These are phyloP conservation scores for Zymoseptoria pseudotritici DNA, from an alignment of 2,329 filamentous ascomycete genomes.

Conservation along the genomic window DNA sequence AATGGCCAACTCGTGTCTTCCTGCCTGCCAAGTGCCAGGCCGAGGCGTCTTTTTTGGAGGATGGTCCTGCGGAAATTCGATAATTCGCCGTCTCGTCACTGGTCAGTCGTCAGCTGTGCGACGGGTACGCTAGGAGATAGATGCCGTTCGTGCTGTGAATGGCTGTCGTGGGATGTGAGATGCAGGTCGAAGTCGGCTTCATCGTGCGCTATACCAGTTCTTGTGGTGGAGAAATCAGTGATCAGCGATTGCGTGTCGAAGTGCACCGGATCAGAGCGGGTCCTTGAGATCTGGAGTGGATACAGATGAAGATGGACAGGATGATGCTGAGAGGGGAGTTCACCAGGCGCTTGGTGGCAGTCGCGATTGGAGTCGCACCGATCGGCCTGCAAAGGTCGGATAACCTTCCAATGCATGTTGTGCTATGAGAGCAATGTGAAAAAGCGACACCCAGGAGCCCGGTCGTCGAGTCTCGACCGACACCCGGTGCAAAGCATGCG, in stretches of 20 bases:
- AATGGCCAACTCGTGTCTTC: slow-evolving; percentile 10
- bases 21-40: slow-evolving; percentile 2
- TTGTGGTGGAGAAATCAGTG: not conserved
- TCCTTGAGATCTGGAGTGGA: not conserved
- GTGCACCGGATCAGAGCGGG: not conserved
- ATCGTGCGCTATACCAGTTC: not conserved
- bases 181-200: not conserved
- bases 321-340: not conserved
- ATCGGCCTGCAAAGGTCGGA: not conserved
- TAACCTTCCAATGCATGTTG: not conserved
- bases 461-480: not conserved
- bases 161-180: slow-evolving; percentile 4
- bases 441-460: not conserved
- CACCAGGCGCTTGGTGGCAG: not conserved
- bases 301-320: not conserved
- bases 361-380: not conserved
- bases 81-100: not conserved
- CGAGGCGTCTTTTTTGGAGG: not conserved
- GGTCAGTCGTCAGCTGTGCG: slow-evolving; percentile 1
- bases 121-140: slow-evolving; percentile 16
- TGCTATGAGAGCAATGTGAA: not conserved
- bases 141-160: slow-evolving; percentile 13
- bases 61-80: not conserved
- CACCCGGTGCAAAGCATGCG: not conserved
- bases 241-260: not conserved